Evolutionary conservation across 345 rosid species (phyloP).

Genomic region (Raphanus raphanistrum): DNA sequence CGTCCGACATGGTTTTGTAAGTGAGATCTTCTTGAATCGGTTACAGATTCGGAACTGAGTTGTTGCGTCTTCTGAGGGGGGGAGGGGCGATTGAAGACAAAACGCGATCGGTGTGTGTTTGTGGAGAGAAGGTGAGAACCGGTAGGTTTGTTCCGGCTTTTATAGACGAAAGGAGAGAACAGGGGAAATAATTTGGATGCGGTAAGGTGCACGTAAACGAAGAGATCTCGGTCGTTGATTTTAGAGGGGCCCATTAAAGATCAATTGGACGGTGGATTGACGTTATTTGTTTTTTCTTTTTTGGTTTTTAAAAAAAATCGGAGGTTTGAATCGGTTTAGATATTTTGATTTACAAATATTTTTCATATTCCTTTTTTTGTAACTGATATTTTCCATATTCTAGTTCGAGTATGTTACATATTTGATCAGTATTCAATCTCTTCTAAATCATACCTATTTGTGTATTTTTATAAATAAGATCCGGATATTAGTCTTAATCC

Average conservation of each 20-base stretch:
- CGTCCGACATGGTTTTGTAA: conserved; percentile 57
- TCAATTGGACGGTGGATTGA: conserved; percentile 33
- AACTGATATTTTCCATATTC: no score
- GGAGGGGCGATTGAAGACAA: conserved; percentile 5
- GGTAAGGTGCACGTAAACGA: neutral
- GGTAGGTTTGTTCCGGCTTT: conserved; percentile 26
- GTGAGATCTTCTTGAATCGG: neutral
- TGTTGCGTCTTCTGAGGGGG: no score
- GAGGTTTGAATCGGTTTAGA: no score
- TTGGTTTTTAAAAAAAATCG: no score
- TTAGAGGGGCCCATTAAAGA: neutral
- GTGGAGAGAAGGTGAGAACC: conserved; percentile 25
- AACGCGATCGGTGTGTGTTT: neutral
- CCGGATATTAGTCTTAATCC: neutral
- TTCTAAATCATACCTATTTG: no score
- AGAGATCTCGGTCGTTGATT: conserved; percentile 3
- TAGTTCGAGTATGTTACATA: no score
- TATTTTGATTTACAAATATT: no score
- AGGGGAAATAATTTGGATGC: neutral
- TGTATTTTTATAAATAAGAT: no score
- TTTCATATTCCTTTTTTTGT: no score
- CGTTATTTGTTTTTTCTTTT: neutral
- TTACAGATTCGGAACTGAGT: conserved; percentile 3
- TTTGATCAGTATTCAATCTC: no score
- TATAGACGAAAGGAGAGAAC: conserved; percentile 18